Percentiles rank a stretch among this genome's conserved stretches.
These are phyloP conservation scores for Urtica urens DNA, from an alignment of 306 rosid genomes.

Conservation along the genomic window DNA sequence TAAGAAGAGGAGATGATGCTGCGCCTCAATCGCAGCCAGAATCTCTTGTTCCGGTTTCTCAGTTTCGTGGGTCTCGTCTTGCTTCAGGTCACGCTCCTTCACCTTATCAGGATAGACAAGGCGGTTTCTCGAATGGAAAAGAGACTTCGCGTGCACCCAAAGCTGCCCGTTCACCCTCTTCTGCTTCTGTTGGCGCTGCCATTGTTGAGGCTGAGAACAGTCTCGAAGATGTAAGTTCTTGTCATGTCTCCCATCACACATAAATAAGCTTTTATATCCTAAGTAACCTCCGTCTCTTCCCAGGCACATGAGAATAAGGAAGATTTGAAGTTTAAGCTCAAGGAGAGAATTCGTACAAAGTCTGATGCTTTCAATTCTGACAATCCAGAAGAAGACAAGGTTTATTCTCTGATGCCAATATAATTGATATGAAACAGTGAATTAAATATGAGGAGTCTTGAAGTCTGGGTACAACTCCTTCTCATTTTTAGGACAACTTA, in stretches of 20 bases:
- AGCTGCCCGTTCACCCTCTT: constrained; percentile 44
- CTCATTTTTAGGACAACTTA: too few species aligned
- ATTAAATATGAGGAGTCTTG: too few species aligned
- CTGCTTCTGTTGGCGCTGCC: constrained; percentile 64
- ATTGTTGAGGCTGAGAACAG: constrained; percentile 80
- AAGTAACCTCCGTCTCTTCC: constrained; percentile 9
- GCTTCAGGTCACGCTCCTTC: constrained; percentile 76
- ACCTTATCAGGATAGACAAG: constrained; percentile 39
- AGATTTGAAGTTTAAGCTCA: constrained; percentile 68
- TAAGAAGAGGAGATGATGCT: constrained; percentile 71
- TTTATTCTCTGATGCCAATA: constrained; percentile 8
- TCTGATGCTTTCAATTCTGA: constrained; percentile 73
- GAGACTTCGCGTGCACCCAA: constrained; percentile 30
- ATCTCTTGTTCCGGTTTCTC: constrained; percentile 60
- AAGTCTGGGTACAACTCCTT: too few species aligned
- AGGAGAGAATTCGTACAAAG: constrained; percentile 71
- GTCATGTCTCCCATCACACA: constrained; percentile 22
- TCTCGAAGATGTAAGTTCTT: constrained; percentile 82
- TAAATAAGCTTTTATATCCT: background rate
- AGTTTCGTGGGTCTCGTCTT: constrained; percentile 85
- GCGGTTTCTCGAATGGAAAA: constrained; percentile 24
- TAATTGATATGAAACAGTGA: background rate
- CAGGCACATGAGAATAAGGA: constrained; percentile 69
- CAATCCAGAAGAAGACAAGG: constrained; percentile 66
- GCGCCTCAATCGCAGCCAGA: constrained; percentile 65